Base-by-base conservation (phyloP, 345 rosid genomes). In the Hibiscus trionum region DNA sequence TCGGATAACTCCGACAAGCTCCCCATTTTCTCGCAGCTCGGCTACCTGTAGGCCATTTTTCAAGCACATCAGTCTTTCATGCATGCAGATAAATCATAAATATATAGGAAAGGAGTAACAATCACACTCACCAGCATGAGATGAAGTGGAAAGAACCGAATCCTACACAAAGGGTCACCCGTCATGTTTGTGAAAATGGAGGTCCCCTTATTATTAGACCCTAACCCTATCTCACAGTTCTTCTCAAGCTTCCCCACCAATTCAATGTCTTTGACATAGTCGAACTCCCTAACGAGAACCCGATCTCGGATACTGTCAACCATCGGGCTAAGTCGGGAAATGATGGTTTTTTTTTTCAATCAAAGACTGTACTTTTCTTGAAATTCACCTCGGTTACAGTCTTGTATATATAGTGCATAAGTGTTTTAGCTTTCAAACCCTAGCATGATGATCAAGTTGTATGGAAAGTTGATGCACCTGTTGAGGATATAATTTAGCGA, bases 201-300 rank as follows among this genome's bases (percentile, higher is more conserved):
- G 72, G 77, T 77, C 57, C 82, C 84, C 44, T 80, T 76, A 31
- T 79, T 76, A 68, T 68, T 50, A 50, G 84, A 71, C 52, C 80
- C 81, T 58, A 58, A 71, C 57, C 80, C 81, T 58, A 58, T 76
- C 67, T 83, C 83, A 73, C 87, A 86, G 0, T 75, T 78, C 79
- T 69, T 80, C 84, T 86, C 89, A 44, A 86, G 84, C 77, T 86
- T 81, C 84, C 85, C 85, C 74, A 86, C 89, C 83, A 81, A 39
- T 75, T 78, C 75, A 31, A 31, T 47, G 74, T 86, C 89, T 64
- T 71, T 81, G 15, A 70, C 79, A 75, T 78, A 79, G 21, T 78
- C 76, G 78, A 80, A 81, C 78, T 80, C 89, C 76, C 87, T 83
- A 16, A 86, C 79, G 39, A 78, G 24, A 37, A 86, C 62, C 73